A percentile compares a stretch with the other conserved stretches of the same genome.
These are phyloP conservation scores for Suillus spraguei DNA, from an alignment of 768 basidiomycete genomes.

Conservation along the genomic window DNA sequence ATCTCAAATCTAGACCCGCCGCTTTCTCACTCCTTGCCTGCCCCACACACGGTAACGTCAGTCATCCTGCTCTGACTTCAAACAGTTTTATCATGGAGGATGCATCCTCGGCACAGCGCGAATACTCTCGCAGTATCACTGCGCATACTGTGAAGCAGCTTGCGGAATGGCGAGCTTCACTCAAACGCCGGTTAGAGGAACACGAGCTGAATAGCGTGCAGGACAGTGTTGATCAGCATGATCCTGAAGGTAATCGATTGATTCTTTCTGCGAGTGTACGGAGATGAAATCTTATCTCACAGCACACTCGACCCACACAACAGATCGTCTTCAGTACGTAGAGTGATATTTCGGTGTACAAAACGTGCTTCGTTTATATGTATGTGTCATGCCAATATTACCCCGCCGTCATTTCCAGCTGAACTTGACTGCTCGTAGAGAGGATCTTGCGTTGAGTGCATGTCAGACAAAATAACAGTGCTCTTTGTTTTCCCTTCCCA, in stretches of 20 bases:
- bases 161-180: background rate
- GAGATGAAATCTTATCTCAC: background rate
- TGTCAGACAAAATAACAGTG: background rate
- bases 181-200: background rate
- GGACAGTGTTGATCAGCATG: background rate
- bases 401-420: background rate
- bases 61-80: background rate
- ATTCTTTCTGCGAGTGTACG: background rate
- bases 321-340: background rate
- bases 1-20: background rate
- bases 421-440: background rate
- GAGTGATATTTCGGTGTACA: background rate
- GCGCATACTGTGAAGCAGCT: slow-evolving; percentile 2
- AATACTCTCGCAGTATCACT: slow-evolving; percentile 6
- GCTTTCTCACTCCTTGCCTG: background rate
- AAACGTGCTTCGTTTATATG: background rate
- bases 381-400: background rate
- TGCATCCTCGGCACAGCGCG: background rate
- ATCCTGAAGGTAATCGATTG: background rate
- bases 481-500: background rate
- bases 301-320: background rate
- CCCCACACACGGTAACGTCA: background rate
- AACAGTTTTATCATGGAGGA: background rate
- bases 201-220: background rate
- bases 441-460: background rate